phyloP scores from a whole-genome alignment of 768 basidiomycete genomes.

The Mycena belliarum region DNA sequence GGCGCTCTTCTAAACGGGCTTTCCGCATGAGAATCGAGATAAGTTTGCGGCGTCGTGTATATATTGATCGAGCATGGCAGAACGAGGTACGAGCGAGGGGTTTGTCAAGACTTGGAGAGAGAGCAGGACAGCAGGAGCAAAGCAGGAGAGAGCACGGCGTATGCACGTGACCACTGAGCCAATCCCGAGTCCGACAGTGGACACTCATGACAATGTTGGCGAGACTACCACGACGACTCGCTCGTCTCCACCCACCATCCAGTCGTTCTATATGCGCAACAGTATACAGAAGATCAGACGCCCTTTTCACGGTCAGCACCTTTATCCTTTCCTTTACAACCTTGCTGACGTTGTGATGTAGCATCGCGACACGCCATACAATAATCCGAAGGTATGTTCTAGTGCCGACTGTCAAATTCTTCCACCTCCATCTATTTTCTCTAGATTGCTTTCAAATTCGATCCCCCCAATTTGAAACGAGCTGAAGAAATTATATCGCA shows the following conservation, averaged over 20 bases:
- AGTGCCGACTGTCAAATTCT: not conserved
- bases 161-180: not conserved
- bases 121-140: no score
- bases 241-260: slow-evolving; percentile 23
- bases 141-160: no score
- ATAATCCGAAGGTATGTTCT: slow-evolving; percentile 70
- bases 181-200: no score
- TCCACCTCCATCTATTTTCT: not conserved
- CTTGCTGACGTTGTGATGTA: slow-evolving; percentile 35
- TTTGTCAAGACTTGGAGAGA: no score
- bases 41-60: no score
- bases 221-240: slow-evolving; percentile 35
- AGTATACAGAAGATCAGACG: slow-evolving; percentile 64
- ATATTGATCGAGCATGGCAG: no score
- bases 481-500: slow-evolving; percentile 88
- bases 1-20: slow-evolving; percentile 36
- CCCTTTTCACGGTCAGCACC: slow-evolving; percentile 79
- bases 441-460: slow-evolving; percentile 90
- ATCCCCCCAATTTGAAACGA: slow-evolving; percentile 75
- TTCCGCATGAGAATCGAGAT: no score
- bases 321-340: slow-evolving; percentile 3
- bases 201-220: slow-evolving; percentile 35
- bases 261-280: slow-evolving; percentile 46
- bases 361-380: slow-evolving; percentile 95
- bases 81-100: no score